Evolutionary conservation across 2,329 filamentous ascomycete genomes (phyloP), one percentile per base, ranked within the genome.

Genomic region (Pezicula carpinea): DNA sequence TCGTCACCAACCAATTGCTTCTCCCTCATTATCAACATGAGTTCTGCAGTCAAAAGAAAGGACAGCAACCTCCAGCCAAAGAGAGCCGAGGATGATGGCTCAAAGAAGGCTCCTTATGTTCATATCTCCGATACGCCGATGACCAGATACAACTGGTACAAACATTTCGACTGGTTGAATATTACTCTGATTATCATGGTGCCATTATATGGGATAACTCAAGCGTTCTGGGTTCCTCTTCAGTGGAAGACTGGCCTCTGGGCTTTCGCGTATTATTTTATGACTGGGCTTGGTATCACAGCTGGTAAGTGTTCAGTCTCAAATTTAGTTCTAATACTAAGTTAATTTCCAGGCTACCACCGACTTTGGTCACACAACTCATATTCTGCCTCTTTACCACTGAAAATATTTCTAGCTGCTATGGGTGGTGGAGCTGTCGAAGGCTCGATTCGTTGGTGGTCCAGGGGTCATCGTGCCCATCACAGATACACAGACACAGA

Each of bases 121-220:
- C 88, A 93, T 69, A 91, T 93, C 68, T 80, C 87, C 53, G 88
- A 92, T 54, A 78, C 78, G 52, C 85, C 85, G 46, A 83, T 92
- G 59, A 93, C 87, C 51, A 76, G 75, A 69, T 72, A 75, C 61
- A 95, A 93, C 74, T 91, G 87, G 87, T 82, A 89, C 71, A 83
- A 89, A 72, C 89, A 95, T 64, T 77, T 95, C 74, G 89, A 93
- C 77, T 95, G 89, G 88, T 76, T 95, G 56, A 95, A 93, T 68
- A 84, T 86, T 51, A 76, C 74, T 52, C 77, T 95, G 64, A 89
- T 93, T 65, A 68, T 92, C 58, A 73, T 85, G 58, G 76, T 93
- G 34, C 89, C 89, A 43, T 46, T 89, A 39, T 71, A 77, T 47
- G 89, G 89, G 54, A 78, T 83, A 64, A 67, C 91, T 58, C 76